Evolutionary conservation across 2,329 filamentous ascomycete species (phyloP).

Genomic region (Pyricularia sp.): DNA sequence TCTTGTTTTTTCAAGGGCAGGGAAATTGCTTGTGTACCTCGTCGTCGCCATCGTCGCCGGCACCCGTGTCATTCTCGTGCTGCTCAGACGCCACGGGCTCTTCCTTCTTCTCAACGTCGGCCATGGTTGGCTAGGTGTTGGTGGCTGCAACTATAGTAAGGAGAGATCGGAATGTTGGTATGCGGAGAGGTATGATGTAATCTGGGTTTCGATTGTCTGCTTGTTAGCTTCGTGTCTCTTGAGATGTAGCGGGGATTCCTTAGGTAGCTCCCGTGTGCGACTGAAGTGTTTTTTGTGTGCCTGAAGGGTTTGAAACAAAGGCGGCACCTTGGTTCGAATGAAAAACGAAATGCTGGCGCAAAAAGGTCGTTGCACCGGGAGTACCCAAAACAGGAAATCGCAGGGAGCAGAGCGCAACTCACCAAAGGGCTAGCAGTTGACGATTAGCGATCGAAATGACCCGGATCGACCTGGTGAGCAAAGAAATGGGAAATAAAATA

Average conservation of each 20-base stretch:
- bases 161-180: background rate
- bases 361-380: background rate
- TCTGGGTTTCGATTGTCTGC: background rate
- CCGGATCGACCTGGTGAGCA: background rate
- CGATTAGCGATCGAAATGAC: background rate
- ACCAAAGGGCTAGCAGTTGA: background rate
- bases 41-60: constrained; percentile 4
- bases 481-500: background rate
- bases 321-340: background rate
- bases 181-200: background rate
- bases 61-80: background rate
- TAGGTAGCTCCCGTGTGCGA: too few relatives aligned
- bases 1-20: background rate
- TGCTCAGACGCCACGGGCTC: background rate
- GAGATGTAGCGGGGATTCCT: background rate
- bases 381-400: too few relatives aligned
- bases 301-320: background rate
- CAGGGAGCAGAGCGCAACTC: background rate
- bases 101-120: constrained; percentile 2
- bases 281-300: background rate
- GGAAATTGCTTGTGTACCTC: background rate
- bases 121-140: background rate
- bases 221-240: background rate
- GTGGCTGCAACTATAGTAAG: background rate
- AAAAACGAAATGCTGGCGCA: background rate